Percentiles rank a stretch among this genome's conserved stretches.
Conservation (phyloP, 1,284 basidiomycete genomes). For the Anthracocystis walkeri region DNA sequence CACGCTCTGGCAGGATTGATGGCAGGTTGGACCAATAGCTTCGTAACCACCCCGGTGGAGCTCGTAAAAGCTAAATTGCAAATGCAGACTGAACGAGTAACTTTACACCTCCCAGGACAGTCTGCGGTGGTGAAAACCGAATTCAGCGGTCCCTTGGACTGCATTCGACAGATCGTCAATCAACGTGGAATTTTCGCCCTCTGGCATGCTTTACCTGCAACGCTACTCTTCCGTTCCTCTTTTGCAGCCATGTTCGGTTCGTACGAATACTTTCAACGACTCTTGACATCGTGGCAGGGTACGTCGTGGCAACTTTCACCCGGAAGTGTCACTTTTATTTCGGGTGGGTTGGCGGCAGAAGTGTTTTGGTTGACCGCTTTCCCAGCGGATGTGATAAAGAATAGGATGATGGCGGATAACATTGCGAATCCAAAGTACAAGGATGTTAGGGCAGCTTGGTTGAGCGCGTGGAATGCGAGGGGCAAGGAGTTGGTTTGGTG, state of each 20-base stretch:
- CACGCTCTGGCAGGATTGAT: conserved; percentile 76
- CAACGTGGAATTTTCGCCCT: conserved; percentile 64
- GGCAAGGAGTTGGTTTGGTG: conserved; percentile 22
- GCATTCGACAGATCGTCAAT: conserved; percentile 64
- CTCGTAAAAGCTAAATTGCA: conserved; percentile 77
- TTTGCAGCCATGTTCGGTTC: conserved; percentile 66
- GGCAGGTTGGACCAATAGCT: conserved; percentile 80
- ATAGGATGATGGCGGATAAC: conserved; percentile 71
- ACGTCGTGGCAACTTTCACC: conserved; percentile 74
- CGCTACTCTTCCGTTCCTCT: conserved; percentile 68
- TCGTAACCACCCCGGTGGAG: conserved; percentile 77
- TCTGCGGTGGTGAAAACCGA: conserved; percentile 14
- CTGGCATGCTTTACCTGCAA: conserved; percentile 70
- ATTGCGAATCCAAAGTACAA: conserved; percentile 73
- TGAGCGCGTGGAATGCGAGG: conserved; percentile 47
- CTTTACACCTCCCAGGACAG: conserved; percentile 43
- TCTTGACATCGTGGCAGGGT: conserved; percentile 33
- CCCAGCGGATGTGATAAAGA: conserved; percentile 81
- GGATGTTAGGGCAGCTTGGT: conserved; percentile 39
- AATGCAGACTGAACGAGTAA: conserved; percentile 76
- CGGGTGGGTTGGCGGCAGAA: conserved; percentile 72
- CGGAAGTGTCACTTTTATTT: conserved; percentile 77
- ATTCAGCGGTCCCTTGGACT: conserved; percentile 69
- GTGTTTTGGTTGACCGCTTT: conserved; percentile 75
- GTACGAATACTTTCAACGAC: conserved; percentile 65